Percentiles rank a stretch among this genome's conserved stretches.
Conservation (phyloP, 768 basidiomycete genomes). For the Cystobasidium ongulense region DNA sequence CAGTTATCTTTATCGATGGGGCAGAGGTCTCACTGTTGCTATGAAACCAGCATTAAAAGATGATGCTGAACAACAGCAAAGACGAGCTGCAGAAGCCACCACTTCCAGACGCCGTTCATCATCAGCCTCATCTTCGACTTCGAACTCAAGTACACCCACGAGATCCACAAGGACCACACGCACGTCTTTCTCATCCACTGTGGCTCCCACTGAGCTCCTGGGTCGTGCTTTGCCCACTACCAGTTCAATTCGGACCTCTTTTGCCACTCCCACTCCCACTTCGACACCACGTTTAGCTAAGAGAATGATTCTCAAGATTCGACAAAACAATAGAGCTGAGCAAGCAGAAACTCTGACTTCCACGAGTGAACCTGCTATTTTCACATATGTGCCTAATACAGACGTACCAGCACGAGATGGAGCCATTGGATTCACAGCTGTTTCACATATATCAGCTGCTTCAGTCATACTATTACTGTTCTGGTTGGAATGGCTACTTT, state of each 20-base stretch:
- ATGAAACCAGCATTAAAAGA: not conserved
- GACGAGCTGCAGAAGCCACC: not conserved
- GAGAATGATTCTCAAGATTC: not conserved
- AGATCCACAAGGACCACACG: not conserved
- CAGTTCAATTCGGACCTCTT: not conserved
- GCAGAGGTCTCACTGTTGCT: not conserved
- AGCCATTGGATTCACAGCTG: conserved; percentile 6
- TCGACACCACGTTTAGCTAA: not conserved
- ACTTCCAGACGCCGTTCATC: not conserved
- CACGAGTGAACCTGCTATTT: not conserved
- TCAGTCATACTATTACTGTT: not conserved
- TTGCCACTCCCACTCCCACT: not conserved
- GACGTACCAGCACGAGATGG: conserved; percentile 9
- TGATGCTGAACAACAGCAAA: not conserved
- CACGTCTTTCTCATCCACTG: not conserved
- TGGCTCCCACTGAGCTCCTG: not conserved
- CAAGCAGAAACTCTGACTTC: not conserved
- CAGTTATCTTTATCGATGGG: too few species aligned
- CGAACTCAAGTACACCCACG: not conserved
- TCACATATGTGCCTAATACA: conserved; percentile 8
- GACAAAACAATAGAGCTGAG: not conserved
- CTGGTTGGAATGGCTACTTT: not conserved
- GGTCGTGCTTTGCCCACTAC: conserved; percentile 4
- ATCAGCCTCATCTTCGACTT: not conserved
- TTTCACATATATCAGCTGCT: not conserved